Evolutionary conservation across 129 eudicot species (phyloP).

Genomic region (Saussurea involucrata): DNA sequence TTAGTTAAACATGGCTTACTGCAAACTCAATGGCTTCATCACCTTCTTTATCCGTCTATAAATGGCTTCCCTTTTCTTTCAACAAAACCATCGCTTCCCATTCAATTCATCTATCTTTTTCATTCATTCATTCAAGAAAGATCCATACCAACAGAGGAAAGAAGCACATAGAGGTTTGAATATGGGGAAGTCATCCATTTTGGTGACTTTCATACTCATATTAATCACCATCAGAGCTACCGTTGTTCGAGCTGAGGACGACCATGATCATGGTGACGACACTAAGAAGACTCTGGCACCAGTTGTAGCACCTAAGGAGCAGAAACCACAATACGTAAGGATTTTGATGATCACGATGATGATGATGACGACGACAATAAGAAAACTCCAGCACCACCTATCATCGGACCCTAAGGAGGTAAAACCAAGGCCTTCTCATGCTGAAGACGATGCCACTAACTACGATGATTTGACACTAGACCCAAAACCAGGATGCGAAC

Average conservation of each 20-base stretch:
- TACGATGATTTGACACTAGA: slow-evolving; percentile 29
- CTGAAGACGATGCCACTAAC: slow-evolving; percentile 30
- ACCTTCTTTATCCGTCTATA: slow-evolving; percentile 20
- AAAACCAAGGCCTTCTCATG: slow-evolving; percentile 8
- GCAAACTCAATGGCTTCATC: slow-evolving; percentile 25
- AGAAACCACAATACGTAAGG: not conserved
- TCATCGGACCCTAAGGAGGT: slow-evolving; percentile 11
- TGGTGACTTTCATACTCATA: slow-evolving; percentile 43
- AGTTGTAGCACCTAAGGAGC: not conserved
- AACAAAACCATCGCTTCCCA: not conserved
- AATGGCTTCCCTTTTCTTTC: not conserved
- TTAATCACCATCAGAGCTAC: slow-evolving; percentile 33
- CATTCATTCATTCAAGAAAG: too few relatives aligned
- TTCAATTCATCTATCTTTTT: too few relatives aligned
- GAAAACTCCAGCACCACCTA: slow-evolving; percentile 14
- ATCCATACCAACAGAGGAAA: not conserved
- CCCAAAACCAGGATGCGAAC: slow-evolving; percentile 42
- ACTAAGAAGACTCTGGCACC: slow-evolving; percentile 1
- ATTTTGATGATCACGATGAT: too few relatives aligned
- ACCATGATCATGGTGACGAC: slow-evolving; percentile 13
- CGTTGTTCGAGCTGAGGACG: slow-evolving; percentile 24
- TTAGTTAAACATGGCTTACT: slow-evolving; percentile 9
- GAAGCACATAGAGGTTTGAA: not conserved
- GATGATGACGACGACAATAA: not conserved
- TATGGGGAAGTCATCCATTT: slow-evolving; percentile 33